Conservation (phyloP, 1,284 basidiomycete species). For the Melampsora larici-populina region DNA sequence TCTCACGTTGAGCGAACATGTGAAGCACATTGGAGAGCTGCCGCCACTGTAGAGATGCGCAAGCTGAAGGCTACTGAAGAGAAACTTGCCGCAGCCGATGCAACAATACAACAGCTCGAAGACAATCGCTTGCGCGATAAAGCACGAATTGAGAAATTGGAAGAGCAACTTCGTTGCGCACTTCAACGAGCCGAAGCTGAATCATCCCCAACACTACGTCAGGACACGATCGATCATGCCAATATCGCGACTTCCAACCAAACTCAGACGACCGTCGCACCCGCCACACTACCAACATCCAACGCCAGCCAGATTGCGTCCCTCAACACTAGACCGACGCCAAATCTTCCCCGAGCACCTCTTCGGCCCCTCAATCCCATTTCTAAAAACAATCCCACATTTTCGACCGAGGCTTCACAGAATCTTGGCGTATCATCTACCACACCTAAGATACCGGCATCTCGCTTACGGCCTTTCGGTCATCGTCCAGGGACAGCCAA, state of each 20-base stretch:
- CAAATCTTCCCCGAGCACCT: no score
- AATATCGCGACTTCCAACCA: not conserved
- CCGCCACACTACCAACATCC: not conserved
- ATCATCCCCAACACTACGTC: not conserved
- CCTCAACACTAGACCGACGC: no score
- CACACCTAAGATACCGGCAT: no score
- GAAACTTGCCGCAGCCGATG: slow-evolving; percentile 12
- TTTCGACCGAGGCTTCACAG: no score
- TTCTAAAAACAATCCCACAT: no score
- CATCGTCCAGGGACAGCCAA: not conserved
- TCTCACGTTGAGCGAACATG: slow-evolving; percentile 23
- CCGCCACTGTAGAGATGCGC: slow-evolving; percentile 30
- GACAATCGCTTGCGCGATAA: slow-evolving; percentile 9
- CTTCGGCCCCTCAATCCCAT: no score
- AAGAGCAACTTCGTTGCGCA: slow-evolving; percentile 11
- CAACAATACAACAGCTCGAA: slow-evolving; percentile 17
- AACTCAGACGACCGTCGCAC: not conserved
- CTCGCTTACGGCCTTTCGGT: not conserved
- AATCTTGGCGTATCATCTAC: no score
- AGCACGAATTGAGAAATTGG: slow-evolving; percentile 22
- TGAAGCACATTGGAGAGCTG: slow-evolving; percentile 34
- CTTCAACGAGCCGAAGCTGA: not conserved
- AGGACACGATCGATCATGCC: not conserved
- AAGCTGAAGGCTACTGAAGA: slow-evolving; percentile 2
- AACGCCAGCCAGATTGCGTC: not conserved